Percentiles rank a stretch among this genome's conserved stretches.
These are phyloP conservation scores for Paramecium bursaria DNA, from an alignment of 73 alveolate species.

Conservation along the genomic window DNA sequence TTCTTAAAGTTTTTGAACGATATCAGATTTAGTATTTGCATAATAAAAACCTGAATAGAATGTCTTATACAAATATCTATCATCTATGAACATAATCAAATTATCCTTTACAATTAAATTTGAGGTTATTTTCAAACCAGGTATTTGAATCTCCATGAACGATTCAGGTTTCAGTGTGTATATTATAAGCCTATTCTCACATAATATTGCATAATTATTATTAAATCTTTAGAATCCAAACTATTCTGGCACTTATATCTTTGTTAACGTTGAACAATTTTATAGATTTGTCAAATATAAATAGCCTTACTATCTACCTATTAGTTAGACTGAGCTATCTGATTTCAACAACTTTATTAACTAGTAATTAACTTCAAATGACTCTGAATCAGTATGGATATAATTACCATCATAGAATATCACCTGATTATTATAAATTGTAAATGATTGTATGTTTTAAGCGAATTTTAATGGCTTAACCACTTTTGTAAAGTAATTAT, in stretches of 20 bases:
- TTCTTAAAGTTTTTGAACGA: neutral
- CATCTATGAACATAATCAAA: neutral
- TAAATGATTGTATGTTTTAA: slow-evolving; percentile 12
- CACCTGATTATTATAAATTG: neutral
- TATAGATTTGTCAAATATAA: neutral
- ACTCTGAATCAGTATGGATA: slow-evolving; percentile 8
- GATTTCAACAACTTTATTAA: neutral
- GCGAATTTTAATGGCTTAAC: slow-evolving; percentile 45
- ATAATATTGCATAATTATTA: neutral
- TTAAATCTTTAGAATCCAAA: slow-evolving; percentile 30
- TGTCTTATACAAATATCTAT: neutral
- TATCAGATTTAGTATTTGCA: neutral
- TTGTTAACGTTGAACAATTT: neutral
- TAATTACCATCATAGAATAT: slow-evolving; percentile 36
- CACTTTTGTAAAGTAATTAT: neutral
- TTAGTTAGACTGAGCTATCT: neutral
- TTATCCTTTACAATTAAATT: neutral
- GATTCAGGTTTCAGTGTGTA: neutral
- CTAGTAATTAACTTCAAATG: slow-evolving; percentile 3
- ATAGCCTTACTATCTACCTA: slow-evolving; percentile 31
- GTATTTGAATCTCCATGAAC: neutral
- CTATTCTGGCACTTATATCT: neutral
- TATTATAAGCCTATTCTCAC: neutral
- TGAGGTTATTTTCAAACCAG: neutral
- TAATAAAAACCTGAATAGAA: slow-evolving; percentile 2